Conservation (phyloP, 179 eudicot genomes). For the Carnegiea gigantea region DNA sequence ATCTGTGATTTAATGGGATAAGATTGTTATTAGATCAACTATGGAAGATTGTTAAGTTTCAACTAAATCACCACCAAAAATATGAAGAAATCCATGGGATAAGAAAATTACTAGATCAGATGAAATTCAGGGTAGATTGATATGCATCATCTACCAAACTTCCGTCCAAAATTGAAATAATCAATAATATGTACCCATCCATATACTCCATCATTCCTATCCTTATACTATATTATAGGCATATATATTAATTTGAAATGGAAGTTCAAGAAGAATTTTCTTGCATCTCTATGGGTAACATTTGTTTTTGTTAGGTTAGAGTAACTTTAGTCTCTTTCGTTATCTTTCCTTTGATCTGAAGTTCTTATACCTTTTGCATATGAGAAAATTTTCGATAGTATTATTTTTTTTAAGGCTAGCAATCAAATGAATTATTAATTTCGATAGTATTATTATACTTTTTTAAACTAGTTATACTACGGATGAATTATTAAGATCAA, state of each 20-base stretch:
- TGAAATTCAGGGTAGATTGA: conserved; percentile 1
- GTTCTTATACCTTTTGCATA: too few relatives aligned
- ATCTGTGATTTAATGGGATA: background rate
- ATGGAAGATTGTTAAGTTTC: conserved; percentile 6
- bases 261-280: background rate
- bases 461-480: too few relatives aligned
- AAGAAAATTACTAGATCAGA: background rate
- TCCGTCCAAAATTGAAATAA: background rate
- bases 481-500: too few relatives aligned
- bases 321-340: too few relatives aligned
- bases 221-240: background rate
- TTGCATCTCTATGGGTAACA: background rate
- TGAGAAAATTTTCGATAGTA: too few relatives aligned
- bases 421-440: too few relatives aligned
- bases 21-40: background rate
- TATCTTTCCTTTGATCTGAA: too few relatives aligned
- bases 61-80: conserved; percentile 10
- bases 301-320: too few relatives aligned
- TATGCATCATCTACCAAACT: conserved; percentile 22
- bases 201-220: background rate
- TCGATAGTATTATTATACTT: too few relatives aligned
- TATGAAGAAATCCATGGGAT: background rate
- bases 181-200: background rate
- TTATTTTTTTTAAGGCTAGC: too few relatives aligned
- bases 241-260: background rate